These are phyloP conservation scores for Skeletonema marinoi DNA, from an alignment of 108 stramenopile genomes.

Conservation along the genomic window DNA sequence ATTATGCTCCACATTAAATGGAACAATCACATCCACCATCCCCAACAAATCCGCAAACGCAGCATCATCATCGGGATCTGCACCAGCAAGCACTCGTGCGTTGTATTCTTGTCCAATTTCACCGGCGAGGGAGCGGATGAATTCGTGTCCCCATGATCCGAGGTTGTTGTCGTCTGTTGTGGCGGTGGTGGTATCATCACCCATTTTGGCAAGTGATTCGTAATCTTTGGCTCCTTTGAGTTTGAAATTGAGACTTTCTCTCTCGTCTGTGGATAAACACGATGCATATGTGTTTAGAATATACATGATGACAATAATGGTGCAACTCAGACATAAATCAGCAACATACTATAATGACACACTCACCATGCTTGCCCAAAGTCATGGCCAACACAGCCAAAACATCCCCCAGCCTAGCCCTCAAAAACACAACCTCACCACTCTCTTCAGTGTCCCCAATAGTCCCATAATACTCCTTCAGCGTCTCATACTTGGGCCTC, in stretches of 20 bases:
- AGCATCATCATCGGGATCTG: constrained; percentile 76
- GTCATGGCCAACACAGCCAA: constrained; percentile 98
- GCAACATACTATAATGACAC: not conserved
- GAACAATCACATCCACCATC: constrained; percentile 97
- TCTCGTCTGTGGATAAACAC: constrained; percentile 52
- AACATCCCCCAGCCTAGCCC: constrained; percentile 91
- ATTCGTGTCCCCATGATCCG: constrained; percentile 98
- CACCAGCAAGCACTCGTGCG: constrained; percentile 73
- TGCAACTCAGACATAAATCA: not conserved
- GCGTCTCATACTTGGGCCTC: constrained; percentile 87
- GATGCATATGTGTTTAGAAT: not conserved
- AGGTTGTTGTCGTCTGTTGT: constrained; percentile 82
- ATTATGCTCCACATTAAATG: constrained; percentile 97
- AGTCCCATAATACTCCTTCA: constrained; percentile 80
- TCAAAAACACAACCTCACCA: constrained; percentile 59
- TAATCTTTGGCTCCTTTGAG: constrained; percentile 84
- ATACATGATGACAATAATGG: not conserved
- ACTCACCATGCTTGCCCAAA: constrained; percentile 87
- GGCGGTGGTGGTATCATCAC: constrained; percentile 39
- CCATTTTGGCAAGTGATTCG: constrained; percentile 47
- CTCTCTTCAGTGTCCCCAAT: constrained; percentile 46
- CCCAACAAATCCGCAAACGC: constrained; percentile 76
- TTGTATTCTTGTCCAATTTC: constrained; percentile 98
- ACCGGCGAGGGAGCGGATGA: constrained; percentile 93
- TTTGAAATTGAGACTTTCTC: constrained; percentile 94